These are phyloP conservation scores for Metarhizium rileyi DNA, from an alignment of 2,329 filamentous ascomycete species.

Conservation along the genomic window DNA sequence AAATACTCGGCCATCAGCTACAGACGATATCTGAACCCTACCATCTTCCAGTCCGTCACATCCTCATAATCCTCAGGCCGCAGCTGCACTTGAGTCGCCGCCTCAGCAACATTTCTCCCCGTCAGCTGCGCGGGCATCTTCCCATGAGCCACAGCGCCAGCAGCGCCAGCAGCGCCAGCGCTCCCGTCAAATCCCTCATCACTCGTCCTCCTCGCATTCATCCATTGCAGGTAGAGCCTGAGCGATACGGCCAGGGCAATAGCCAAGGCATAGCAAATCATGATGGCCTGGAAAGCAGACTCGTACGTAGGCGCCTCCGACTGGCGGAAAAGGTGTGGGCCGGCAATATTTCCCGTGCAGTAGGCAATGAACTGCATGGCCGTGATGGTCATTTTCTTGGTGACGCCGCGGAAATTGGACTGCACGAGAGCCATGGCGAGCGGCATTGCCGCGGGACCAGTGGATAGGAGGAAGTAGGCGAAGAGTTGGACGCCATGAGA, in stretches of 20 bases:
- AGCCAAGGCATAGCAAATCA: constrained; percentile 45
- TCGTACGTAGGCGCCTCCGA: constrained; percentile 40
- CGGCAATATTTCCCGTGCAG: constrained; percentile 45
- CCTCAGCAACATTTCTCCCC: constrained; percentile 17
- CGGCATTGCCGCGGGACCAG: constrained; percentile 43
- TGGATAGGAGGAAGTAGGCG: constrained; percentile 47
- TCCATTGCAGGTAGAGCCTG: constrained; percentile 35
- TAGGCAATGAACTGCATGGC: constrained; percentile 46
- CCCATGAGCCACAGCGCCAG: constrained; percentile 29
- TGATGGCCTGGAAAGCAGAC: constrained; percentile 45
- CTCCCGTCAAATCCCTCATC: constrained; percentile 36
- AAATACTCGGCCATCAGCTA: constrained; percentile 12
- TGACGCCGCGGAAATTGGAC: constrained; percentile 45
- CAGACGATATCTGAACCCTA: constrained; percentile 49
- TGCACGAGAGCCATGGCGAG: constrained; percentile 45
- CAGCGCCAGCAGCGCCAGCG: constrained; percentile 20
- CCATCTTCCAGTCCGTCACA: constrained; percentile 48
- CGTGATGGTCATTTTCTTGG: constrained; percentile 51
- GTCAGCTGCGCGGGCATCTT: constrained; percentile 22
- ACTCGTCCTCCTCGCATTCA: constrained; percentile 32
- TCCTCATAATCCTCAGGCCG: constrained; percentile 43
- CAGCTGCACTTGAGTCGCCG: constrained; percentile 27
- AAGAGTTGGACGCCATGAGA: constrained; percentile 38
- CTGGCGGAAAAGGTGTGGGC: constrained; percentile 44
- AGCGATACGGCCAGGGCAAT: constrained; percentile 33